Percentiles rank a stretch among this genome's conserved stretches.
phyloP scores from a whole-genome alignment of 1,284 basidiomycete species.

The Puccinia coronata region DNA sequence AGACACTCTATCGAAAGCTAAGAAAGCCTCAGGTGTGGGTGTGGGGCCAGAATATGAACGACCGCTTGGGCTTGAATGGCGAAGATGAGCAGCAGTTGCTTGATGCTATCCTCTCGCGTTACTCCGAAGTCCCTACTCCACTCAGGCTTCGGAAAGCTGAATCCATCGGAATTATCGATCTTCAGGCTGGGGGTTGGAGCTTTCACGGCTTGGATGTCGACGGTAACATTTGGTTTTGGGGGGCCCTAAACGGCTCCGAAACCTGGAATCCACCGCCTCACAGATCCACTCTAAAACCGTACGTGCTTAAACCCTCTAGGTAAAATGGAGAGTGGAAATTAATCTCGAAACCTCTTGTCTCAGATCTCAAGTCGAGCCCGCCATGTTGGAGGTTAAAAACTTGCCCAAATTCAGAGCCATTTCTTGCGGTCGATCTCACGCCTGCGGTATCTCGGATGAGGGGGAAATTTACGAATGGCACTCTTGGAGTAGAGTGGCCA shows the following conservation, averaged over 20 bases:
- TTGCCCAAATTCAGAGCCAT: conserved; percentile 50
- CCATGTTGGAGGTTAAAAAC: neutral
- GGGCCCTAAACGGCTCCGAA: conserved; percentile 50
- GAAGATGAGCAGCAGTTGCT: conserved; percentile 37
- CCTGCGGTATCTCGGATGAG: conserved; percentile 51
- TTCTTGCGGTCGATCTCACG: conserved; percentile 52
- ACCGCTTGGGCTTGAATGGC: conserved; percentile 49
- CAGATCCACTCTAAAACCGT: conserved; percentile 36
- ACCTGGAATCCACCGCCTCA: conserved; percentile 8
- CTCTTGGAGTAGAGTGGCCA: conserved; percentile 51
- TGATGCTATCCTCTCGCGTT: neutral
- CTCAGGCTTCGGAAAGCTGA: conserved; percentile 47
- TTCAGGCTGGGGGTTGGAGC: conserved; percentile 52
- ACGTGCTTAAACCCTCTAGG: neutral
- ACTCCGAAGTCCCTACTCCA: conserved; percentile 48
- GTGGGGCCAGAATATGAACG: conserved; percentile 52
- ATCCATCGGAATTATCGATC: conserved; percentile 51
- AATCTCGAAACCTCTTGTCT: neutral
- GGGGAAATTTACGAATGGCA: conserved; percentile 50
- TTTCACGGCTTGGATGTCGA: conserved; percentile 52
- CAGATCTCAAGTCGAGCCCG: conserved; percentile 22
- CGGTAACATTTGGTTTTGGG: conserved; percentile 52
- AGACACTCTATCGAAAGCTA: conserved; percentile 49
- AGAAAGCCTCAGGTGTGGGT: conserved; percentile 50
- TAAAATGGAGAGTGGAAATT: neutral